Percentiles rank a stretch among this genome's conserved stretches.
Evolutionary conservation across 2,329 filamentous ascomycete genomes (phyloP).

Genomic region (Pyricularia pennisetigena): DNA sequence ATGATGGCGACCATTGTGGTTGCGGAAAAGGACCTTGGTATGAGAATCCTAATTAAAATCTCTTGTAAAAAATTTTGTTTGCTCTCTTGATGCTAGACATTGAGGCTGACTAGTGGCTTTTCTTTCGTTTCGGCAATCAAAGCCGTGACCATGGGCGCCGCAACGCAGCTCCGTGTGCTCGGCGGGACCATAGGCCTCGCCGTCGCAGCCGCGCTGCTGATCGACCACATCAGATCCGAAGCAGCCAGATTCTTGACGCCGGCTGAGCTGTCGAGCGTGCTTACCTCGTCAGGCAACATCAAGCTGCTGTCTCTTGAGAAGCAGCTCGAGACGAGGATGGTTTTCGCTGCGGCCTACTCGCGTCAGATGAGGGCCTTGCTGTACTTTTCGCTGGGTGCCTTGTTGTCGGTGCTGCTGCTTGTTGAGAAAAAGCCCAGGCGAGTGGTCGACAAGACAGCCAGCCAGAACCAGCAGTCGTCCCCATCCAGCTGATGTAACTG

Average conservation of each 20-base stretch:
- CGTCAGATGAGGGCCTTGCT: not conserved
- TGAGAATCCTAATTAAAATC: not conserved
- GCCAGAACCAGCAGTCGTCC: not conserved
- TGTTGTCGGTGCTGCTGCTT: not conserved
- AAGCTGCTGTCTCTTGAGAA: not conserved
- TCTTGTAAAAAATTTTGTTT: not conserved
- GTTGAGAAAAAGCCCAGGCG: not conserved
- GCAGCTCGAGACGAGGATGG: not conserved
- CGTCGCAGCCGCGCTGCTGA: not conserved
- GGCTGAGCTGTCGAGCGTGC: not conserved
- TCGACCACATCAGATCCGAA: not conserved
- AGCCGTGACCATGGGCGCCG: constrained; percentile 3
- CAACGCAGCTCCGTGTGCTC: constrained; percentile 1
- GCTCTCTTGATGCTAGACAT: not conserved
- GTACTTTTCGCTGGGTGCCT: not conserved
- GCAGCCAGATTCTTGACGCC: not conserved
- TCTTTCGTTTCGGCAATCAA: not conserved
- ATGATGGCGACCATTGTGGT: constrained; percentile 1
- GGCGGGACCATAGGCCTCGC: constrained; percentile 4
- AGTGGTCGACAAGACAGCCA: not conserved
- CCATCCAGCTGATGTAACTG: not conserved
- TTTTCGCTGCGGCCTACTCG: not conserved
- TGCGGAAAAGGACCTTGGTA: not conserved
- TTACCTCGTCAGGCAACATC: not conserved
- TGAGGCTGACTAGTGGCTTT: not conserved